These are phyloP conservation scores for Colletotrichum kahawae DNA, from an alignment of 2,329 filamentous ascomycete genomes.

Conservation along the genomic window DNA sequence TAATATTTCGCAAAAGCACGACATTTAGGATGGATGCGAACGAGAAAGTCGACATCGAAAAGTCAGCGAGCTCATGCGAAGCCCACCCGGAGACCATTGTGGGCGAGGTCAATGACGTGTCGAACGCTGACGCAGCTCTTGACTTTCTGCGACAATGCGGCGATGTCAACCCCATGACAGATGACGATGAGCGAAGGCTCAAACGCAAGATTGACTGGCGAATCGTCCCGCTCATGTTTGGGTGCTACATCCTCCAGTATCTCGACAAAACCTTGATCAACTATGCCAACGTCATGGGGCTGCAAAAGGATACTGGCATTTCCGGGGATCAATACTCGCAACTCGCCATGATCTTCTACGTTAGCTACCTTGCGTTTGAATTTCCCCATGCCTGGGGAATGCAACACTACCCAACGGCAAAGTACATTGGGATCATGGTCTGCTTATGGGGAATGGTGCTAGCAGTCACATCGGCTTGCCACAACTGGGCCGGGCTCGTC, in stretches of 20 bases:
- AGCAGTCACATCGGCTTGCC: conserved; percentile 29
- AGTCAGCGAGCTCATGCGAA: background rate
- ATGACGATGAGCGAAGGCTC: background rate
- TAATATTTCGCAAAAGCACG: background rate
- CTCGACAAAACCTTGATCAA: conserved; percentile 19
- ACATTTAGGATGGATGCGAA: background rate
- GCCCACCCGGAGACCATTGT: background rate
- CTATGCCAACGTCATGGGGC: conserved; percentile 60
- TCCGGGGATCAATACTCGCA: conserved; percentile 61
- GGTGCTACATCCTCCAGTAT: conserved; percentile 15
- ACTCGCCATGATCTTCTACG: conserved; percentile 60
- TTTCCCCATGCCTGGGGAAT: conserved; percentile 63
- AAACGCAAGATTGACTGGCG: conserved; percentile 24
- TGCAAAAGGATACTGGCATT: conserved; percentile 55
- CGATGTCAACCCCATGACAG: background rate
- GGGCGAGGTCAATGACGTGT: background rate
- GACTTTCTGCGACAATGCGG: background rate
- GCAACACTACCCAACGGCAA: conserved; percentile 40
- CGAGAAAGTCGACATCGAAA: background rate
- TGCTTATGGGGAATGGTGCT: conserved; percentile 50
- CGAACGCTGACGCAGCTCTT: conserved; percentile 2
- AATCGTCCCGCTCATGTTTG: conserved; percentile 25
- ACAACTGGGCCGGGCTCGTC: conserved; percentile 23
- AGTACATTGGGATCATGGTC: conserved; percentile 28
- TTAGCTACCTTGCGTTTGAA: conserved; percentile 66